Evolutionary conservation across 2,329 filamentous ascomycete species (phyloP).

Genomic region (Fonsecaea nubica): DNA sequence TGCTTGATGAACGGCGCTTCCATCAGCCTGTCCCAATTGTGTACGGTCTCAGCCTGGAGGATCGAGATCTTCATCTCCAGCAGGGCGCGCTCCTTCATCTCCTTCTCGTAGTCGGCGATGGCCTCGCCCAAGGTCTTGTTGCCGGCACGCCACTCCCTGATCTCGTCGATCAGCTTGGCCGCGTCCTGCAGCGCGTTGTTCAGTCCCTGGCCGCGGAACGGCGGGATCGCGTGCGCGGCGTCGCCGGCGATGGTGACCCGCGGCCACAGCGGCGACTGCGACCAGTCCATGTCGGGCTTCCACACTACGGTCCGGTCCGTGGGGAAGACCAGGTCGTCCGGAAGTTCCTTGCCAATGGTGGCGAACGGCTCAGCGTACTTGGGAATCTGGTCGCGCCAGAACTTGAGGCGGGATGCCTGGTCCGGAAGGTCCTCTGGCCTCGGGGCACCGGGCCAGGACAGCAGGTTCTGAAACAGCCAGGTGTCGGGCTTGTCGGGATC

Average conservation of each 20-base stretch:
- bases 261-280: constrained; percentile 37
- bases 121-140: constrained; percentile 31
- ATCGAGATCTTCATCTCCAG: constrained; percentile 53
- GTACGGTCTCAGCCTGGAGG: constrained; percentile 54
- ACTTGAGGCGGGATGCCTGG: constrained; percentile 26
- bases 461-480: constrained; percentile 26
- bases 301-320: constrained; percentile 36
- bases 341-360: constrained; percentile 21
- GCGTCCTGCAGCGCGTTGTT: constrained; percentile 65
- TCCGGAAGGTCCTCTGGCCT: constrained; percentile 24
- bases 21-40: constrained; percentile 47
- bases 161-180: constrained; percentile 46
- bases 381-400: constrained; percentile 28
- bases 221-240: constrained; percentile 68
- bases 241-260: constrained; percentile 62
- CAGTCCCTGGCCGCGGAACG: constrained; percentile 65
- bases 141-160: constrained; percentile 26
- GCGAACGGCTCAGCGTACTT: constrained; percentile 24
- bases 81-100: constrained; percentile 49
- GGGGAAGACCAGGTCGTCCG: constrained; percentile 31
- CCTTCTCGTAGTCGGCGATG: constrained; percentile 44
- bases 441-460: constrained; percentile 26
- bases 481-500: constrained; percentile 29
- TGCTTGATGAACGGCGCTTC: constrained; percentile 22
- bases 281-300: constrained; percentile 39